These are phyloP conservation scores for Volvariella surrecta DNA, from an alignment of 1,284 basidiomycete species.

Conservation along the genomic window DNA sequence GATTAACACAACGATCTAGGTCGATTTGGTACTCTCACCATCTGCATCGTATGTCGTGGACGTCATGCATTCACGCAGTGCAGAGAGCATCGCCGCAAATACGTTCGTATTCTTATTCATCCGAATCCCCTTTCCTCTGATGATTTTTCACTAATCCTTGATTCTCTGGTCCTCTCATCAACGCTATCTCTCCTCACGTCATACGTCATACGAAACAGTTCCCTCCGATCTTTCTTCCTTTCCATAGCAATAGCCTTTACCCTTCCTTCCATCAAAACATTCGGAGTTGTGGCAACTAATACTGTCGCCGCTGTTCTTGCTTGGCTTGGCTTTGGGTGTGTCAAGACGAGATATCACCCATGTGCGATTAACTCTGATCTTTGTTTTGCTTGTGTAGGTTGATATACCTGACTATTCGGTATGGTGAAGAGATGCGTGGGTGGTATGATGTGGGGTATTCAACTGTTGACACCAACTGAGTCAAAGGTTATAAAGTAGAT, in stretches of 20 bases:
- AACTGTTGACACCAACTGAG: constrained; percentile 21
- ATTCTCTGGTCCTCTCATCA: too few relatives aligned
- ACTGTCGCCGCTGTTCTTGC: constrained; percentile 20
- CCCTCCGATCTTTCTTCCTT: constrained; percentile 19
- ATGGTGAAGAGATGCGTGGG: constrained; percentile 26
- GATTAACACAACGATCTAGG: constrained; percentile 11
- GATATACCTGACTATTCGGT: constrained; percentile 25
- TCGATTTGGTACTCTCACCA: constrained; percentile 24
- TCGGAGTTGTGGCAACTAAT: constrained; percentile 23
- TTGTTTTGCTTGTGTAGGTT: constrained; percentile 15
- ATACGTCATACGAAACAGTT: not conserved
- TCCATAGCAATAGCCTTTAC: constrained; percentile 23
- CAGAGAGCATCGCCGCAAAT: constrained; percentile 27
- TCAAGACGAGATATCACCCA: constrained; percentile 3
- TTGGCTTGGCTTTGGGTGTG: constrained; percentile 20
- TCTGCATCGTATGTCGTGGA: constrained; percentile 29
- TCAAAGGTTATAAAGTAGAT: too few relatives aligned
- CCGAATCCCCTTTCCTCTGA: too few relatives aligned
- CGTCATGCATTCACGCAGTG: constrained; percentile 27
- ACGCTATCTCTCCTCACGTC: not conserved
- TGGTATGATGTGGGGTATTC: constrained; percentile 27
- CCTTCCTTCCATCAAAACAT: constrained; percentile 23
- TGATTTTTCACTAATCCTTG: too few relatives aligned
- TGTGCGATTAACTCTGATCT: too few relatives aligned
- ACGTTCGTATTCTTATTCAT: too few relatives aligned